phyloP scores from a whole-genome alignment of 805 yeast genomes.

The Candida coleopterorum region DNA sequence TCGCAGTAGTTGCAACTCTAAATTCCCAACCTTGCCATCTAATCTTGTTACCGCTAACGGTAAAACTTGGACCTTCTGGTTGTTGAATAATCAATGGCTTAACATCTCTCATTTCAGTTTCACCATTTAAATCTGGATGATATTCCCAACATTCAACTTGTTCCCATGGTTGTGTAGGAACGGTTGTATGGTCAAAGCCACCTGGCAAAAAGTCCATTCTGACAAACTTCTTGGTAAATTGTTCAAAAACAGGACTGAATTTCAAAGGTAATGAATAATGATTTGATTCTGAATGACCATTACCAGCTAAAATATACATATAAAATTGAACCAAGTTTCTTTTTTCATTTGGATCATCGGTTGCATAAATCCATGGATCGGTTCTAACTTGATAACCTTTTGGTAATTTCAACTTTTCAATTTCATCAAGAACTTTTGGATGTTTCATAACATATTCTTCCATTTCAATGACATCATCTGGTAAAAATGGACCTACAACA shows the following conservation, averaged over 20 bases:
- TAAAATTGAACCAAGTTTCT: conserved; percentile 68
- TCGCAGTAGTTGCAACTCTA: conserved; percentile 60
- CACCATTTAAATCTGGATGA: conserved; percentile 66
- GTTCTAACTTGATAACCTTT: conserved; percentile 48
- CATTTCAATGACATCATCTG: conserved; percentile 54
- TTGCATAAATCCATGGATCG: conserved; percentile 88
- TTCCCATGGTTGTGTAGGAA: conserved; percentile 59
- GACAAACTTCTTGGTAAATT: conserved; percentile 53
- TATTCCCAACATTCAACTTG: conserved; percentile 61
- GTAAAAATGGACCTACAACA: conserved; percentile 65
- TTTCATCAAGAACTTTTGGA: conserved; percentile 58
- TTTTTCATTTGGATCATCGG: conserved; percentile 57
- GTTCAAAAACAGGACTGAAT: conserved; percentile 70
- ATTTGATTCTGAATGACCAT: conserved; percentile 64
- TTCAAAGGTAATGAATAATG: conserved; percentile 72
- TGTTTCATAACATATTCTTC: conserved; percentile 49
- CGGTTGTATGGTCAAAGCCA: conserved; percentile 58
- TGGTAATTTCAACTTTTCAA: conserved; percentile 64
- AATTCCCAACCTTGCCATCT: conserved; percentile 85
- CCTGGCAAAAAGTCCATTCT: conserved; percentile 73
- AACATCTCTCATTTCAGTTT: conserved; percentile 45
- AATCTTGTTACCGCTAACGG: conserved; percentile 50
- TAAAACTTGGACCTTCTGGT: conserved; percentile 78
- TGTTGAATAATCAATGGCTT: conserved; percentile 67
- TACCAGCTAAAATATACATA: conserved; percentile 64